Evolutionary conservation across 441 rosid genomes (phyloP).

Genomic region (Adansonia madagascariensis): DNA sequence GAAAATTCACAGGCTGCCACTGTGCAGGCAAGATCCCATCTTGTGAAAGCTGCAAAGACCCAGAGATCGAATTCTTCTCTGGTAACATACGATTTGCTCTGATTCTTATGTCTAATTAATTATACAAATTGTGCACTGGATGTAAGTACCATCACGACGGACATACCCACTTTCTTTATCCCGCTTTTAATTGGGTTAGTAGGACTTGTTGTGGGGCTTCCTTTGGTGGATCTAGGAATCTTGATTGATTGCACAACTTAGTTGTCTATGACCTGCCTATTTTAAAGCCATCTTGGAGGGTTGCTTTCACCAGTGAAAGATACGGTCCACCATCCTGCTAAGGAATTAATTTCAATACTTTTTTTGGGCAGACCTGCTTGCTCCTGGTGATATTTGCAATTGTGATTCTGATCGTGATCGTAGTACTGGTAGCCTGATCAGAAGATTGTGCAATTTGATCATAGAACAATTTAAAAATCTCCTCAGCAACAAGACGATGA

Average conservation of each 20-base stretch:
- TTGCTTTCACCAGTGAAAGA: neutral
- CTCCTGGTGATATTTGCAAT: constrained; percentile 90
- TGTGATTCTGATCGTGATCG: constrained; percentile 74
- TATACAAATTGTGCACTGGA: neutral
- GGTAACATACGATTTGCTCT: constrained; percentile 44
- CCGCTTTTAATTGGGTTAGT: neutral
- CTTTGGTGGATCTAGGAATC: neutral
- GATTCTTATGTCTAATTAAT: neutral
- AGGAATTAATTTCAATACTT: neutral
- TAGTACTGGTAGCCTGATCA: constrained; percentile 70
- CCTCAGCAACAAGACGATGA: constrained; percentile 25
- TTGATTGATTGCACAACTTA: neutral
- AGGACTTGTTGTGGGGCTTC: neutral
- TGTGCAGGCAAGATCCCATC: constrained; percentile 60
- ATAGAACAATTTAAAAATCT: constrained; percentile 10
- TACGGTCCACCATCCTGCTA: neutral
- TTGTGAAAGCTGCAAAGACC: constrained; percentile 66
- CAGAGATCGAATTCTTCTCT: constrained; percentile 87
- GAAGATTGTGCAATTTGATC: constrained; percentile 9
- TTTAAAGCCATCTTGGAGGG: neutral
- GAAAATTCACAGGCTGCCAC: constrained; percentile 66
- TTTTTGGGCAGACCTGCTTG: constrained; percentile 69
- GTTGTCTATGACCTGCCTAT: neutral
- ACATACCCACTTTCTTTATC: neutral
- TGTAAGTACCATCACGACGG: neutral